These are phyloP conservation scores for Wakefieldia striispora DNA, from an alignment of 768 basidiomycete genomes.

Conservation along the genomic window DNA sequence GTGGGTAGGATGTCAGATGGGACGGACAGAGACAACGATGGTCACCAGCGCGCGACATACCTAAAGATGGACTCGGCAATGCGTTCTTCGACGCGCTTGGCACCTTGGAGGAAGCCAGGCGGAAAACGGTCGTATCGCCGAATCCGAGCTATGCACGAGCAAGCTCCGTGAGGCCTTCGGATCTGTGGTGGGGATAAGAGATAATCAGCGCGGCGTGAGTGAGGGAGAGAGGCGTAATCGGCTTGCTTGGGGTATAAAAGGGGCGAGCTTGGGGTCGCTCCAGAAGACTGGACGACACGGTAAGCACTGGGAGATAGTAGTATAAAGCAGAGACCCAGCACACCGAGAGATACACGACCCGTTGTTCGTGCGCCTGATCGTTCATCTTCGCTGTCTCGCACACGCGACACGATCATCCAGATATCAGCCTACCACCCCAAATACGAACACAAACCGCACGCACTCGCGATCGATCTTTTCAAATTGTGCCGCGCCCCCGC, in stretches of 20 bases:
- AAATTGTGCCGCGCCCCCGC: slow-evolving; percentile 67
- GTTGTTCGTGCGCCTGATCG: slow-evolving; percentile 47
- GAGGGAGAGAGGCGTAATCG: not conserved
- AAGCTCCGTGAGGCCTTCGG: slow-evolving; percentile 73
- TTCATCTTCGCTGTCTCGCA: slow-evolving; percentile 60
- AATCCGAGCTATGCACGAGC: slow-evolving; percentile 68
- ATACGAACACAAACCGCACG: slow-evolving; percentile 15
- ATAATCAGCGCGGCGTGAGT: not conserved
- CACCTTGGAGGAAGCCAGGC: slow-evolving; percentile 54
- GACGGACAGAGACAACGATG: too few species aligned
- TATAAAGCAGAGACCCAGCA: slow-evolving; percentile 24
- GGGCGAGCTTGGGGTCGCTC: slow-evolving; percentile 47
- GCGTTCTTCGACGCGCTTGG: slow-evolving; percentile 42
- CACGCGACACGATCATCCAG: slow-evolving; percentile 36
- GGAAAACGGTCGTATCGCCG: slow-evolving; percentile 65
- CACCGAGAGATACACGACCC: slow-evolving; percentile 68
- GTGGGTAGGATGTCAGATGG: slow-evolving; percentile 25
- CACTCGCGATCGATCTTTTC: slow-evolving; percentile 79
- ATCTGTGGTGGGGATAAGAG: slow-evolving; percentile 37
- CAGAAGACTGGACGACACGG: slow-evolving; percentile 35
- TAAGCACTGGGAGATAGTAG: not conserved
- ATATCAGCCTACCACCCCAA: not conserved
- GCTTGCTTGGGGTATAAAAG: slow-evolving; percentile 52
- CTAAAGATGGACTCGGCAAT: slow-evolving; percentile 39
- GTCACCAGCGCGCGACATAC: slow-evolving; percentile 32